These are phyloP conservation scores for Viola pubescens DNA, from an alignment of 441 rosid genomes.

Conservation along the genomic window DNA sequence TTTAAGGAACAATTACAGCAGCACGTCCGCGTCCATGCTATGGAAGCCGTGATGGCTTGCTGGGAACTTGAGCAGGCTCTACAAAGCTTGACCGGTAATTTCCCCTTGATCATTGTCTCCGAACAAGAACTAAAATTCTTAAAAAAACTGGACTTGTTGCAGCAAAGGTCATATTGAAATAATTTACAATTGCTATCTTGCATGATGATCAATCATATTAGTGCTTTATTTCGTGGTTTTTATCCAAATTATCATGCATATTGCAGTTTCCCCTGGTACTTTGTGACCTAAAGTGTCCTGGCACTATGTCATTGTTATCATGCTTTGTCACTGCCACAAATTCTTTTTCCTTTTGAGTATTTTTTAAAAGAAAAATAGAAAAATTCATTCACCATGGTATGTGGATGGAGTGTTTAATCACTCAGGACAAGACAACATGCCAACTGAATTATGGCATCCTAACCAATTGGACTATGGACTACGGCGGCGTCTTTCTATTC, in stretches of 20 bases:
- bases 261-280: background rate
- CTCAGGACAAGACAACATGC: no score
- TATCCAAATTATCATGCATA: background rate
- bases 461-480: no score
- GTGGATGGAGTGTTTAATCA: no score
- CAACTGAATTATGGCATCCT: no score
- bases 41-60: slow-evolving; percentile 99
- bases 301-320: background rate
- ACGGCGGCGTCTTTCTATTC: no score
- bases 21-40: slow-evolving; percentile 97
- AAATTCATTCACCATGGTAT: no score
- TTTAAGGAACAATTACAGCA: slow-evolving; percentile 97
- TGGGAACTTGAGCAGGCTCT: slow-evolving; percentile 98
- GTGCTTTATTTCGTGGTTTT: background rate
- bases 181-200: background rate
- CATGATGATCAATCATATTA: background rate
- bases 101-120: background rate
- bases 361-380: no score
- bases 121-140: background rate
- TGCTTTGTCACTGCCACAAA: background rate
- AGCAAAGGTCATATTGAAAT: slow-evolving; percentile 1
- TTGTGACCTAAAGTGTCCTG: background rate
- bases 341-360: background rate
- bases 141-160: background rate
- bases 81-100: slow-evolving; percentile 84